These are phyloP conservation scores for Tolypocladium cylindrosporum DNA, from an alignment of 2,329 filamentous ascomycete species.

Conservation along the genomic window DNA sequence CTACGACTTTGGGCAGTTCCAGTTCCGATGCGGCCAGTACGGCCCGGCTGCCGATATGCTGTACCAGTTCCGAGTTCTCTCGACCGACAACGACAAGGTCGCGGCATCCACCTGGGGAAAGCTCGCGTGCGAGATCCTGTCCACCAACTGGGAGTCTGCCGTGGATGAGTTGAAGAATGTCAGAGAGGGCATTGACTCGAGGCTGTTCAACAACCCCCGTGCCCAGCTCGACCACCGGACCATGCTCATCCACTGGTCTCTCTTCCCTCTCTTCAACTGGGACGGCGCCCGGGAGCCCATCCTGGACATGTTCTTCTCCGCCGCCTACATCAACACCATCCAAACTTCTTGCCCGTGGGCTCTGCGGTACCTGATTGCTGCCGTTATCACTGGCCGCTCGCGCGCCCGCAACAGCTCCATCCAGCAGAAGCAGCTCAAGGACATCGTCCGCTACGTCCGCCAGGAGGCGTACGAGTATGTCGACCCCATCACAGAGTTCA, in stretches of 20 bases:
- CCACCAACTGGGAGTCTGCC: conserved; percentile 87
- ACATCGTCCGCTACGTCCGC: conserved; percentile 86
- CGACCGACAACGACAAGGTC: conserved; percentile 97
- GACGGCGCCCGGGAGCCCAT: conserved; percentile 82
- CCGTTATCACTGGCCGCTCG: conserved; percentile 87
- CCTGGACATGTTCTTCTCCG: conserved; percentile 94
- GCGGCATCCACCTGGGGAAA: conserved; percentile 95
- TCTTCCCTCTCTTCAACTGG: conserved; percentile 99
- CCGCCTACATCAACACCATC: conserved; percentile 98
- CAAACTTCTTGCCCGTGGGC: conserved; percentile 97
- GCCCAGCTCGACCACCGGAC: conserved; percentile 94
- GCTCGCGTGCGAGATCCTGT: conserved; percentile 90
- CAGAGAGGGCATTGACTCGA: conserved; percentile 84
- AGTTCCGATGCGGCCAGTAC: conserved; percentile 97
- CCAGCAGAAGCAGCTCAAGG: conserved; percentile 98
- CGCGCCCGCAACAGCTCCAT: conserved; percentile 70
- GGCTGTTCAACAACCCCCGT: conserved; percentile 91
- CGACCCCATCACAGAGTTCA: conserved; percentile 91
- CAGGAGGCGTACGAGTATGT: conserved; percentile 97
- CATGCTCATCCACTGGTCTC: conserved; percentile 95
- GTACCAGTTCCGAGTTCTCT: conserved; percentile 96
- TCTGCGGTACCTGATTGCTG: conserved; percentile 83
- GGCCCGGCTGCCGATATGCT: conserved; percentile 80
- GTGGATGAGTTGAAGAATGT: conserved; percentile 87
- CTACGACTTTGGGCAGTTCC: conserved; percentile 92